A percentile compares a stretch with the other conserved stretches of the same genome.
phyloP scores from a whole-genome alignment of 2,329 filamentous ascomycete genomes.

The Cladosporium sp. region DNA sequence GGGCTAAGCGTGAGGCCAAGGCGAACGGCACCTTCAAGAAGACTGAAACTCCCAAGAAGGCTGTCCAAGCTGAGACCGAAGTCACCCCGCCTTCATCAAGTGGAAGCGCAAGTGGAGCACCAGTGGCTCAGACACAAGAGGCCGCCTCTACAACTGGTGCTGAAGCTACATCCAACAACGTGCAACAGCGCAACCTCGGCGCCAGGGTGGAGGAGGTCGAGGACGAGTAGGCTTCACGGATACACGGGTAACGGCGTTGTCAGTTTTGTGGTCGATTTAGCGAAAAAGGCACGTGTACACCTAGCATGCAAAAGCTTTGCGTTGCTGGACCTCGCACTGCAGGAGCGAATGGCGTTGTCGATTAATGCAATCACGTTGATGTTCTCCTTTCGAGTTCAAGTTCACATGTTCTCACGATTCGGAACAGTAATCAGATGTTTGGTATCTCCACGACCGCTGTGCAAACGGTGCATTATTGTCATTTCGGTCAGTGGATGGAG shows the following conservation, averaged over 20 bases:
- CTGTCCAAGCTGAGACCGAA: constrained; percentile 16
- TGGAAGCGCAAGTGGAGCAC: constrained; percentile 9
- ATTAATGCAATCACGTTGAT: background rate
- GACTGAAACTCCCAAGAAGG: constrained; percentile 21
- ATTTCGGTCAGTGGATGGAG: background rate
- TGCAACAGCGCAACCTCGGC: constrained; percentile 30
- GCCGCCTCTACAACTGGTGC: constrained; percentile 27
- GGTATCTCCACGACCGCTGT: background rate
- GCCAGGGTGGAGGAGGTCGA: constrained; percentile 36
- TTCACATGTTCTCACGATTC: background rate
- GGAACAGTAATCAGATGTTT: background rate
- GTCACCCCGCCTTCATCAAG: background rate
- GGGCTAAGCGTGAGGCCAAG: constrained; percentile 34
- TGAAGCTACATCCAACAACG: constrained; percentile 22
- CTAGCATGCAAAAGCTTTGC: constrained; percentile 6
- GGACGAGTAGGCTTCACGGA: constrained; percentile 23
- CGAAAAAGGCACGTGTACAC: background rate
- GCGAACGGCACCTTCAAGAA: constrained; percentile 28
- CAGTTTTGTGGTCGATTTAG: constrained; percentile 3
- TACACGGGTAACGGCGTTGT: constrained; percentile 5
- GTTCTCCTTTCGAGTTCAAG: background rate
- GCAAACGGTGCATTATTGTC: background rate
- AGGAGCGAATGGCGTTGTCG: constrained; percentile 5
- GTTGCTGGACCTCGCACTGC: background rate
- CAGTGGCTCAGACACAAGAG: constrained; percentile 20